Conservation (phyloP, 2,329 filamentous ascomycete genomes). For the Alternaria novae-zelandiae region DNA sequence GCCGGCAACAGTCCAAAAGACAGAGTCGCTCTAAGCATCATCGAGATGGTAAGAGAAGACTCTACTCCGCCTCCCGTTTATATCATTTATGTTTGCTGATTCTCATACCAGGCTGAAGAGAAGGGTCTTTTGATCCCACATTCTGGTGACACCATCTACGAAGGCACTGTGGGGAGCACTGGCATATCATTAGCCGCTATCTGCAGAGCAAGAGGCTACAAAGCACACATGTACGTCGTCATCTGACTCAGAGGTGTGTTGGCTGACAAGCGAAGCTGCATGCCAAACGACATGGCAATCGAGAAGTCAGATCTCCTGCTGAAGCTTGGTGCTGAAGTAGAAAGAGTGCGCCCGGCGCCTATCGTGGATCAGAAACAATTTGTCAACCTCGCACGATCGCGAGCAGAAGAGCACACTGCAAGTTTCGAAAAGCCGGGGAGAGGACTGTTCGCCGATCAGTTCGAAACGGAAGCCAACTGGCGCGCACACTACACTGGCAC, state of each 20-base stretch:
- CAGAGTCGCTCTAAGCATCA: slow-evolving; percentile 89
- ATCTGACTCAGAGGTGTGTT: not conserved
- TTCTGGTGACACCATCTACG: slow-evolving; percentile 92
- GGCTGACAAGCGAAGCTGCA: slow-evolving; percentile 65
- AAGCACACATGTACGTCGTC: slow-evolving; percentile 76
- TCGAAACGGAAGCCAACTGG: slow-evolving; percentile 91
- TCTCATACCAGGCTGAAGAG: slow-evolving; percentile 69
- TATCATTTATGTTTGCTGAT: slow-evolving; percentile 8
- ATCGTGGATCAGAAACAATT: slow-evolving; percentile 95
- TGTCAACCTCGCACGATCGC: slow-evolving; percentile 84
- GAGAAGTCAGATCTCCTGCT: slow-evolving; percentile 91
- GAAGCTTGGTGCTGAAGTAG: slow-evolving; percentile 90
- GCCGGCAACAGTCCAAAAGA: slow-evolving; percentile 95
- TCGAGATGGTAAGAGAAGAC: slow-evolving; percentile 61
- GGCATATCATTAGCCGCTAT: slow-evolving; percentile 93
- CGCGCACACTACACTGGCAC: slow-evolving; percentile 81
- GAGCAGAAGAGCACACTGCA: slow-evolving; percentile 75
- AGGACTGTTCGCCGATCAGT: slow-evolving; percentile 96
- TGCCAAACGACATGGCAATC: slow-evolving; percentile 87
- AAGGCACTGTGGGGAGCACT: slow-evolving; percentile 95
- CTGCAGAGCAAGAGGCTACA: slow-evolving; percentile 85
- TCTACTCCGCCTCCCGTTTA: not conserved
- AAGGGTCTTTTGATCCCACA: slow-evolving; percentile 76
- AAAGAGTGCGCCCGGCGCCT: slow-evolving; percentile 86
- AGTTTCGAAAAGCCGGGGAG: slow-evolving; percentile 65